Base-by-base conservation (phyloP, 1,284 basidiomycete species). In the Ustilago trichophora region DNA sequence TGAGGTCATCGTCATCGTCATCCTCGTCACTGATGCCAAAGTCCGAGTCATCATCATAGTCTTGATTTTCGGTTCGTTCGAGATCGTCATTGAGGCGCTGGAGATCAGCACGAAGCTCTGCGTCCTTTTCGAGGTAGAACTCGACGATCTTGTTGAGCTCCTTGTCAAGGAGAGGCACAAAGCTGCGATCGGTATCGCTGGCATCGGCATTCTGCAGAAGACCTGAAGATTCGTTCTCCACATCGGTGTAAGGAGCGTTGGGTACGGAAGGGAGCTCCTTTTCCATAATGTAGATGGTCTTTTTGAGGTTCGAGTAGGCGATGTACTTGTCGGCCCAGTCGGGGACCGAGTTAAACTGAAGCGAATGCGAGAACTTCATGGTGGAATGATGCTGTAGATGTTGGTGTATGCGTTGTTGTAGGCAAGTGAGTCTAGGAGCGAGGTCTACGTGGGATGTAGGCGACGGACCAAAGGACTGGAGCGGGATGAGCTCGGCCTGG, bases 321-420 rank as follows among this genome's bases (percentile, higher is more conserved):
- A 98, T 90, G 80, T 97, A 97, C 68, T 93, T 88, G 75, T 93
- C 90, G 87, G 90, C 90, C 93, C 94, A 97, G 66, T 97, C 93
- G 1, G 92, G 86, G 34, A 94, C 91, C 19, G 91, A 90, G 77
- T 97, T 96, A 83, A 95, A 93, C 80, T 94, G 91, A 65, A 96
- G 86, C 13, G 92, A 89, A 38, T 87, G 86, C 43, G 86, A 87
- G 77, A 82, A 71, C 63, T 71, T 71, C 68, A 71, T 71, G 31
- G 33, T 60, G 46, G 27, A 15, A 31, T 41, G 22, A 15, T 66
- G 56, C 7, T 38, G 24, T 9, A 59, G 29, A 25, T 59, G 60
- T 3, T 36, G 25, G 12, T 33, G 49, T 35, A 59, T 49, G 27
- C 41, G 56, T 26, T 36, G 43, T 25, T 44, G 33, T n/a, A 55